phyloP scores from a whole-genome alignment of 2,329 filamentous ascomycete species.

The Gaeumannomyces sp. region DNA sequence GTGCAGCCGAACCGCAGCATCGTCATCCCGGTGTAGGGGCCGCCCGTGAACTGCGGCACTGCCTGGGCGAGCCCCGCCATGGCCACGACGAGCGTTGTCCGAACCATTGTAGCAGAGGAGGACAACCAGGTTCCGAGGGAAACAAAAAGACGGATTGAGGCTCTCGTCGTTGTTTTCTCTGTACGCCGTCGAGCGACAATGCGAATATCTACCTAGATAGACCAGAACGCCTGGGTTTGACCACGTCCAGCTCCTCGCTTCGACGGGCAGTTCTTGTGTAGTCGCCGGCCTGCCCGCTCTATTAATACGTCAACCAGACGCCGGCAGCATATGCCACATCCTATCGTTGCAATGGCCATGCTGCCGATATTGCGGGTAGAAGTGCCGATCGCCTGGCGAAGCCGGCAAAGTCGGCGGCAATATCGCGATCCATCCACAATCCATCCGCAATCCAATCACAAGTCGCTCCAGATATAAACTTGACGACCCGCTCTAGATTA shows the following conservation, averaged over 20 bases:
- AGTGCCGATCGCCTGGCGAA: neutral
- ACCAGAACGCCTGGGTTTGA: neutral
- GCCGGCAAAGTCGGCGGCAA: neutral
- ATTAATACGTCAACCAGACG: neutral
- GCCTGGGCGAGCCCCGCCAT: slow-evolving; percentile 10
- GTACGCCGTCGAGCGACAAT: too few relatives aligned
- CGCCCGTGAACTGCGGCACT: slow-evolving; percentile 12
- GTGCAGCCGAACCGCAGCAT: slow-evolving; percentile 17
- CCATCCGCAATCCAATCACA: neutral
- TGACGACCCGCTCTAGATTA: neutral
- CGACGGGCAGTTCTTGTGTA: too few relatives aligned
- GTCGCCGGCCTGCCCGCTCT: neutral
- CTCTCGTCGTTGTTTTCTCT: too few relatives aligned
- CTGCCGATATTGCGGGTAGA: neutral
- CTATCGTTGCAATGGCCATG: neutral
- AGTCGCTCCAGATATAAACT: neutral
- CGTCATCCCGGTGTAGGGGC: slow-evolving; percentile 8
- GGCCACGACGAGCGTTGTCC: neutral
- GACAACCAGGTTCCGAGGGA: neutral
- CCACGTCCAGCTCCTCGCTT: too few relatives aligned
- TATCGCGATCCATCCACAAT: neutral
- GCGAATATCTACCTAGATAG: too few relatives aligned
- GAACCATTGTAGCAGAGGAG: neutral
- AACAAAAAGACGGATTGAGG: neutral
- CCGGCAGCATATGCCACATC: neutral